A percentile compares a stretch with the other conserved stretches of the same genome.
Evolutionary conservation across 805 yeast genomes (phyloP).

Genomic region (Suhomyces canberraensis): DNA sequence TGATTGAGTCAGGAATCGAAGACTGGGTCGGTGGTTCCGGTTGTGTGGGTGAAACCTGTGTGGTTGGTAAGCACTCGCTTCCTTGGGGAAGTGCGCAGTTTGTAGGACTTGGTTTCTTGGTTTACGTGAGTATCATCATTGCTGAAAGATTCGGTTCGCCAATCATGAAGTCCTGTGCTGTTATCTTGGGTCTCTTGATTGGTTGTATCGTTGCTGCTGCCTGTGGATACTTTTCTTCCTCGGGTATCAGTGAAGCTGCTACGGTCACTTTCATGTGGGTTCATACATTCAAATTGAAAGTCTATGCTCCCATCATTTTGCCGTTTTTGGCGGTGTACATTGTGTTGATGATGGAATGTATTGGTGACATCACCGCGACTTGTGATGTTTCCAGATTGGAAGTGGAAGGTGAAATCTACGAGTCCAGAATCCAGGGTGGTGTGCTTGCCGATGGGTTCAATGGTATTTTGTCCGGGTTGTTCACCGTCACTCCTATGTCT

Average conservation of each 20-base stretch:
- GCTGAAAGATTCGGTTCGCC: constrained; percentile 91
- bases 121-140: constrained; percentile 66
- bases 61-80: constrained; percentile 36
- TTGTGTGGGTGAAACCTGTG: constrained; percentile 41
- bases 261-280: constrained; percentile 86
- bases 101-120: constrained; percentile 84
- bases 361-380: constrained; percentile 93
- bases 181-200: constrained; percentile 74
- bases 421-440: constrained; percentile 90
- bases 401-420: constrained; percentile 78
- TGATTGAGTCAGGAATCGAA: constrained; percentile 69
- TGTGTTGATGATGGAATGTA: constrained; percentile 86
- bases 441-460: constrained; percentile 84
- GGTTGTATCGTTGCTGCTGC: constrained; percentile 95
- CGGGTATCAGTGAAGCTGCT: constrained; percentile 65
- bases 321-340: constrained; percentile 83
- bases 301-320: constrained; percentile 82
- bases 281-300: constrained; percentile 69
- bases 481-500: constrained; percentile 86
- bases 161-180: constrained; percentile 92
- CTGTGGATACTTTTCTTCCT: constrained; percentile 68
- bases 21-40: constrained; percentile 90
- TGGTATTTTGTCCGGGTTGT: constrained; percentile 71
- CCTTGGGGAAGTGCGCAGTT: constrained; percentile 87
- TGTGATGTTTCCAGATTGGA: constrained; percentile 85